phyloP scores from a whole-genome alignment of 495 filamentous ascomycete species.

The Filosporella fistucella region DNA sequence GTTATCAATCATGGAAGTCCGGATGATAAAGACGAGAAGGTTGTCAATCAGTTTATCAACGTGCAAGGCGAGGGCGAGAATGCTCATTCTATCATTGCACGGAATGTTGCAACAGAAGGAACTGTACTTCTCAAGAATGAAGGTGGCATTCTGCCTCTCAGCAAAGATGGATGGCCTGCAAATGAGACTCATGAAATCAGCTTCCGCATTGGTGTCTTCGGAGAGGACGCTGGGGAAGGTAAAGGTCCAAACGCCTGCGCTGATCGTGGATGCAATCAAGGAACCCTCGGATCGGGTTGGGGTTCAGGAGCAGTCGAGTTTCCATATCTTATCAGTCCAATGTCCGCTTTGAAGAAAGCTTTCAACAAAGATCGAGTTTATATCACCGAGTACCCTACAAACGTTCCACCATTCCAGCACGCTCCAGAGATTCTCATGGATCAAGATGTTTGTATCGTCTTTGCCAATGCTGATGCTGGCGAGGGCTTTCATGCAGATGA shows the following conservation, averaged over 20 bases:
- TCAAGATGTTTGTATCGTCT: constrained; percentile 66
- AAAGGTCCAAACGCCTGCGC: constrained; percentile 70
- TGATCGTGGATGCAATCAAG: constrained; percentile 77
- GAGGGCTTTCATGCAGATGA: constrained; percentile 61
- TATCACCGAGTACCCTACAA: constrained; percentile 55
- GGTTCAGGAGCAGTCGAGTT: constrained; percentile 87
- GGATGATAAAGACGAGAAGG: constrained; percentile 41
- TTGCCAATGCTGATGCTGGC: constrained; percentile 57
- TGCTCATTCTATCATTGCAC: constrained; percentile 66
- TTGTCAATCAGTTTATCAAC: constrained; percentile 76
- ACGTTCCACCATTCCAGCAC: constrained; percentile 34
- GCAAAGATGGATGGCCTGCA: constrained; percentile 40
- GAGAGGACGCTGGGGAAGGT: constrained; percentile 74
- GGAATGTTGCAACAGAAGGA: constrained; percentile 76
- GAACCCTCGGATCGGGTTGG: constrained; percentile 84
- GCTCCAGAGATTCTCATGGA: constrained; percentile 34
- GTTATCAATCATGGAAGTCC: constrained; percentile 59
- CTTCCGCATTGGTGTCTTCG: constrained; percentile 64
- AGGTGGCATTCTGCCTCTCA: constrained; percentile 58
- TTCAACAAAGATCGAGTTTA: constrained; percentile 58
- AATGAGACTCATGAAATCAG: constrained; percentile 29
- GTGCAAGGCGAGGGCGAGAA: constrained; percentile 44
- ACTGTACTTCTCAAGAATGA: constrained; percentile 82
- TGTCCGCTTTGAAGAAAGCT: constrained; percentile 56
- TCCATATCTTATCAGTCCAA: constrained; percentile 71